Evolutionary conservation across 2,329 filamentous ascomycete species (phyloP), one percentile per base, ranked within the genome.

Genomic region (Saccharata proteae): DNA sequence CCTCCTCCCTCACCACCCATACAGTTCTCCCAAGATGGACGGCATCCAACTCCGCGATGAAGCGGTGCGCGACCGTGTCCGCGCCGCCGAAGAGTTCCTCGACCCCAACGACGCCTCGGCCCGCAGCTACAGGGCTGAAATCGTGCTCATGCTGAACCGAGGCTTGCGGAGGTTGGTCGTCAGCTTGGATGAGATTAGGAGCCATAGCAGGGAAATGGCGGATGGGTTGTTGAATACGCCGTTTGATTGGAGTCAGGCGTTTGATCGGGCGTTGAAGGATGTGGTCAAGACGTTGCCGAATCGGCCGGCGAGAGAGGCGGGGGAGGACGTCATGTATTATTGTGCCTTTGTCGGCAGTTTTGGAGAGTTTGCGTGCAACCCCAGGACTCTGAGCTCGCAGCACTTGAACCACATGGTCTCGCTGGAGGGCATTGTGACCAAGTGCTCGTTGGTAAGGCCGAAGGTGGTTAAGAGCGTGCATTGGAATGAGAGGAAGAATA

Each of bases 381-480:
- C 90, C 23, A 75, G 90, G 43, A 96, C 90, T 1, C 63, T 98
- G 17, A 83, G 83, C 30, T 94, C 88, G 3, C 69, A 75, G 23
- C 82, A 93, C 47, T 71, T 98, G 35, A 98, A 98, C 57, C 78
- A 82, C 49, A 94, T 98, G 86, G 82, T 98, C 10, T 93, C 86
- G 3, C 69, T 98, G 30, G 90, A 98, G 59, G 90, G 90, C 27
- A 98, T 98, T 47, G 90, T 98, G 24, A 98, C 90, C 20, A 81
- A 90, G 55, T 93, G 84, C 59, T 94, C 86, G 15, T 68, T 98
- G 13, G 93, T 98, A 40, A 74, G 92, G 35, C 90, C 90, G 8
- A 98, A 98, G 60, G 76, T 98, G n/a, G 78, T 96, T 39, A 93
- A 92, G 62, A 96, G 90, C 58, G 86, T 98, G 32, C 90, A 98